Percentiles rank a stretch among this genome's conserved stretches.
phyloP scores from a whole-genome alignment of 1,284 basidiomycete genomes.

The Leccinum pseudoinsigne region DNA sequence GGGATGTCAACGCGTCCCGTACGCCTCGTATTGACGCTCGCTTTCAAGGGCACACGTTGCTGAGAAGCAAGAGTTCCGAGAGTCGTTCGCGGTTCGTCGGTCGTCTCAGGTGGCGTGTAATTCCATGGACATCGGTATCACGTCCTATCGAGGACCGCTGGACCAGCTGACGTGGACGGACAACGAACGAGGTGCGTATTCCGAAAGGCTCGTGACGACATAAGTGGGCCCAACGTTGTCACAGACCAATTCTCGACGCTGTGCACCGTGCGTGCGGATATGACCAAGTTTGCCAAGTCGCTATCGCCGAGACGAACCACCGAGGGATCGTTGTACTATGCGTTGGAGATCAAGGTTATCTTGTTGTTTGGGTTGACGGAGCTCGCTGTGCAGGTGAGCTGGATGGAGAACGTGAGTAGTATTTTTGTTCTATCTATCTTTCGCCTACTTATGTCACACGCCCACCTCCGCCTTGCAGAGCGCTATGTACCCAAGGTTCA shows the following conservation, averaged over 20 bases:
- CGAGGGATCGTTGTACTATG: constrained; percentile 34
- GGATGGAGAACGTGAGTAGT: constrained; percentile 42
- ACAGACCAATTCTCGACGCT: constrained; percentile 40
- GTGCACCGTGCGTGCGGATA: constrained; percentile 42
- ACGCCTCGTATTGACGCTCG: not conserved
- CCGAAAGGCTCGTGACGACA: no score
- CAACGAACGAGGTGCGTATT: no score
- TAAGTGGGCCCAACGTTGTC: not conserved
- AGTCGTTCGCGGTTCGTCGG: no score
- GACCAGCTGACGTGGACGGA: no score
- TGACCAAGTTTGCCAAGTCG: constrained; percentile 29
- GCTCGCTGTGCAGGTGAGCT: constrained; percentile 44
- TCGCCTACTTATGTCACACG: constrained; percentile 4
- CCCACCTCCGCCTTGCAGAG: no score
- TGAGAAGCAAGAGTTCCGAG: no score
- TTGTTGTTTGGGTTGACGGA: constrained; percentile 48
- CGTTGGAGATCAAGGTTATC: constrained; percentile 39
- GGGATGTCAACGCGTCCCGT: no score
- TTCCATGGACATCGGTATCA: no score
- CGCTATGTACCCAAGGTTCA: no score
- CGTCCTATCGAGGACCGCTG: no score
- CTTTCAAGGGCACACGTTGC: constrained; percentile 33
- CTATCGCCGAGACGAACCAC: constrained; percentile 18
- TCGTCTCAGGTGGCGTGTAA: no score
- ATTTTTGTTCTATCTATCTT: not conserved